Evolutionary conservation across 2,329 filamentous ascomycete genomes (phyloP).

Genomic region (Penicillium sp.): DNA sequence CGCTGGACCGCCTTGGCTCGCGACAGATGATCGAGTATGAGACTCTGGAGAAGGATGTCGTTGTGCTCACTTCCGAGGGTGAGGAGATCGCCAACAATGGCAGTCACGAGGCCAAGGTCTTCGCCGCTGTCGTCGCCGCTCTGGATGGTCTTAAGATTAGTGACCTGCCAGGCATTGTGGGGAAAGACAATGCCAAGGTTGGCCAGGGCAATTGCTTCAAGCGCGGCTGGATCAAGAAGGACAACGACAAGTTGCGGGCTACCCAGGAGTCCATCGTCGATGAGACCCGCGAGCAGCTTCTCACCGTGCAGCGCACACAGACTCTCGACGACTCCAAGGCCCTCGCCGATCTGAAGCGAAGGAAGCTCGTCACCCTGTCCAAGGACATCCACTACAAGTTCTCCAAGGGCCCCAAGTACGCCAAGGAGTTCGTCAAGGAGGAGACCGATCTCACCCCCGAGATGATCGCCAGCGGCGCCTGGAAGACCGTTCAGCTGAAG

Average conservation of each 20-base stretch:
- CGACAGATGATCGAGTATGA: slow-evolving; percentile 87
- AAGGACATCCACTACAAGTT: slow-evolving; percentile 86
- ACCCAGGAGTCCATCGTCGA: slow-evolving; percentile 74
- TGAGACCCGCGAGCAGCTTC: slow-evolving; percentile 72
- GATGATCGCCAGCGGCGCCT: slow-evolving; percentile 81
- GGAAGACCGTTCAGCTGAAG: slow-evolving; percentile 91
- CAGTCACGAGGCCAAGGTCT: slow-evolving; percentile 80
- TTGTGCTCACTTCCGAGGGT: slow-evolving; percentile 72
- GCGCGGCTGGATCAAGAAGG: slow-evolving; percentile 67
- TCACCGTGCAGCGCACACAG: slow-evolving; percentile 68
- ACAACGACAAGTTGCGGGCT: slow-evolving; percentile 56
- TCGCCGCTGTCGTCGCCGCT: slow-evolving; percentile 69
- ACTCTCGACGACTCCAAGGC: slow-evolving; percentile 72
- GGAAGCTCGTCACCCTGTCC: slow-evolving; percentile 80
- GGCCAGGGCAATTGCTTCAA: slow-evolving; percentile 96
- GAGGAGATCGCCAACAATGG: slow-evolving; percentile 71
- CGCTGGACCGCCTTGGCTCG: slow-evolving; percentile 80
- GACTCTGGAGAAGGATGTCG: slow-evolving; percentile 76
- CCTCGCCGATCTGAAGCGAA: slow-evolving; percentile 81
- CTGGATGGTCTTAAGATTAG: slow-evolving; percentile 79
- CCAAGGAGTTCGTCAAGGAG: slow-evolving; percentile 84
- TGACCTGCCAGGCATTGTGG: slow-evolving; percentile 59
- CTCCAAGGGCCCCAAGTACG: slow-evolving; percentile 82
- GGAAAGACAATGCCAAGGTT: slow-evolving; percentile 56
- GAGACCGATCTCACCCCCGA: slow-evolving; percentile 94